Evolutionary conservation across 495 filamentous ascomycete genomes (phyloP).

Genomic region (Lophium mytilinum): DNA sequence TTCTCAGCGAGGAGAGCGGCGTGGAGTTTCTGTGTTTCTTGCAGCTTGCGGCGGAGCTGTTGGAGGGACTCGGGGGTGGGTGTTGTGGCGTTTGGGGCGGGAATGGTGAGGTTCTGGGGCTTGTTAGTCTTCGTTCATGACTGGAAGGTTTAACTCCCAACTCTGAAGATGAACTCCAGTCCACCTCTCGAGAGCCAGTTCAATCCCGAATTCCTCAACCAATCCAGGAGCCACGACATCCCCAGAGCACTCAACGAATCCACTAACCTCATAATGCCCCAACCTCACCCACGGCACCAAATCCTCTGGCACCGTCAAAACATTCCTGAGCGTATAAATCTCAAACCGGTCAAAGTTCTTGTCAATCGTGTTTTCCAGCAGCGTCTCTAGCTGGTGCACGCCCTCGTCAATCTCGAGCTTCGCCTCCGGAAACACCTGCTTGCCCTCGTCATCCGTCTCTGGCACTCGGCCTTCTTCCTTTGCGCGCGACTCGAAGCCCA

Average conservation of each 20-base stretch:
- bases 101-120: conserved; percentile 20
- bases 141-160: neutral
- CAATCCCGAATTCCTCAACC: neutral
- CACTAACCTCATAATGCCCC: conserved; percentile 69
- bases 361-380: conserved; percentile 75
- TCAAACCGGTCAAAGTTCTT: conserved; percentile 74
- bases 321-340: conserved; percentile 79
- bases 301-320: conserved; percentile 67
- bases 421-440: conserved; percentile 35
- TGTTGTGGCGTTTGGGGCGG: conserved; percentile 6
- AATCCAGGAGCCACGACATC: too few species aligned
- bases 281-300: conserved; percentile 70
- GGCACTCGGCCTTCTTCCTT: conserved; percentile 35
- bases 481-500: conserved; percentile 55
- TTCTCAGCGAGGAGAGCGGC: conserved; percentile 63
- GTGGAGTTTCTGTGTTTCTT: conserved; percentile 75
- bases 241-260: too few species aligned
- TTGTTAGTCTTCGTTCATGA: neutral
- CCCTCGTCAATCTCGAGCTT: conserved; percentile 81
- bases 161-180: too few species aligned
- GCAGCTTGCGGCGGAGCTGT: conserved; percentile 63
- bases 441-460: conserved; percentile 47
- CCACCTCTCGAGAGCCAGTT: too few species aligned
- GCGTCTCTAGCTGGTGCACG: conserved; percentile 83
- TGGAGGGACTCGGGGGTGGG: conserved; percentile 56